phyloP scores from a whole-genome alignment of 2,329 filamentous ascomycete species.

The Exophiala viscosa region DNA sequence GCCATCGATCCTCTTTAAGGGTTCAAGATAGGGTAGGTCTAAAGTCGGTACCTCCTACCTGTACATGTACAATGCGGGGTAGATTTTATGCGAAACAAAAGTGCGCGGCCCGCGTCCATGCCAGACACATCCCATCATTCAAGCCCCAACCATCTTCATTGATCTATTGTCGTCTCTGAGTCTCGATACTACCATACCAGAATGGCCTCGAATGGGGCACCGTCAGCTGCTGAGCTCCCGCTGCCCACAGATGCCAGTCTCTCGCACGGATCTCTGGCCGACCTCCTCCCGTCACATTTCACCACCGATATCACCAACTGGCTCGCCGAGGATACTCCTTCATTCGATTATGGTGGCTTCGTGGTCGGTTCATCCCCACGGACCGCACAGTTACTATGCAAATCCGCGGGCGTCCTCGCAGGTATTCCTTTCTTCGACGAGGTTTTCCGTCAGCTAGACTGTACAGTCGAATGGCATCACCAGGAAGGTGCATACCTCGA shows the following conservation, averaged over 20 bases:
- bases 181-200: no score
- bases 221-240: slow-evolving; percentile 20
- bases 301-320: slow-evolving; percentile 50
- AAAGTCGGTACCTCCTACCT: no score
- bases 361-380: slow-evolving; percentile 73
- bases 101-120: no score
- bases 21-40: no score
- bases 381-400: slow-evolving; percentile 65
- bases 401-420: slow-evolving; percentile 75
- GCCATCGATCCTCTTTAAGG: no score
- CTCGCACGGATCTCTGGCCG: slow-evolving; percentile 24
- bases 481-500: slow-evolving; percentile 69
- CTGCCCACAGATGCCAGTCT: slow-evolving; percentile 17
- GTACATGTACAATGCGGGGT: no score
- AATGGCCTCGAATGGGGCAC: not conserved
- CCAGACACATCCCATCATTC: no score
- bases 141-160: no score
- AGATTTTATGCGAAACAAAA: no score
- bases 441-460: slow-evolving; percentile 84
- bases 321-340: slow-evolving; percentile 94
- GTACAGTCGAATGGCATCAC: slow-evolving; percentile 84
- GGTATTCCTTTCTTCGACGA: slow-evolving; percentile 94
- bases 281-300: slow-evolving; percentile 29
- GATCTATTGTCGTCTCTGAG: no score
- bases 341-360: slow-evolving; percentile 95